Base-by-base conservation (phyloP, 1,284 basidiomycete genomes). In the Cryptococcus amylolentus region DNA sequence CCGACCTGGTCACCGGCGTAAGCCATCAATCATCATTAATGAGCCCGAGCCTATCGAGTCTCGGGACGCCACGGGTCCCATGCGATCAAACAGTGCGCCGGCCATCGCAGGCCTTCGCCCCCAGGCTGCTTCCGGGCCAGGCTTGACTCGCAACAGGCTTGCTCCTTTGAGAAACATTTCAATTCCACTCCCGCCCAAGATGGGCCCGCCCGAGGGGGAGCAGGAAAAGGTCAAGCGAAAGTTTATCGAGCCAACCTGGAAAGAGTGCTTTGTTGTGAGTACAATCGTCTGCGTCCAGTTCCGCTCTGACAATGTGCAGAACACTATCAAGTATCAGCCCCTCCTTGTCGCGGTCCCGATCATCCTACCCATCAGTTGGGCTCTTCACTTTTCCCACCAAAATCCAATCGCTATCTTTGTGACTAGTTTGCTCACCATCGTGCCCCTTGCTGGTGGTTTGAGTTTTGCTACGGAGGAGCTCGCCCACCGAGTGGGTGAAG, bases 291-390 rank as follows among this genome's bases (percentile, higher is more conserved):
- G 6, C n/a, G 18, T 39, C 23, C 27, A 37, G 20, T 28, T 42
- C 41, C 5, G 7, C 18, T 10, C 52, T 57, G 41, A 53, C 46
- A 16, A 27, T 3, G 4, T 41, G 16, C 50, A 73, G 71, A 72
- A 70, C 57, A 72, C 67, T 40, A 56, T 74, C 55, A 69, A 68
- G 52, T 50, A 61, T 6, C 63, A 65, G 5, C 69, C 69, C 9
- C 52, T 63, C 16, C 56, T 72, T 18, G 55, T 55, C 39, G 60
- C 57, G 4, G 54, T 69, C 52, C 76, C 85, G 27, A 53, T 83
- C 41, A 80, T 82, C 58, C 81, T 84, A 42, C 84, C 84, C 0
- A 76, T 84, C 57, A 79, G 81, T 0, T 91, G 89, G 89, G 86
- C 82, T 9, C 75, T 88, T 3, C 79, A 89, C 76, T 87, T 88